Evolutionary conservation across 2,329 filamentous ascomycete genomes (phyloP).

Genomic region (Alternaria sp.): DNA sequence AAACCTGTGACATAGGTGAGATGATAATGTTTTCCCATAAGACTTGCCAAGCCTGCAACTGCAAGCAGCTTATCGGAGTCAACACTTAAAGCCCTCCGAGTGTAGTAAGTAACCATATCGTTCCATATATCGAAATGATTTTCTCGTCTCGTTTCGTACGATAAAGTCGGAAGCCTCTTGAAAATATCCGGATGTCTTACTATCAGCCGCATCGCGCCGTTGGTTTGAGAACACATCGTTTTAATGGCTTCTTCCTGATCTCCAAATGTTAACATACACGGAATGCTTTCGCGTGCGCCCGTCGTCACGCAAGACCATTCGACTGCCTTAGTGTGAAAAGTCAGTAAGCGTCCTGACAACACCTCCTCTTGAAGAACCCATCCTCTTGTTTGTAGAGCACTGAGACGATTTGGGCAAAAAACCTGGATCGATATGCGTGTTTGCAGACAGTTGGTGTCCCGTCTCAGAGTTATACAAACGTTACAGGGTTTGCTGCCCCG

Average conservation of each 20-base stretch:
- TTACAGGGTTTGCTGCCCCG: neutral
- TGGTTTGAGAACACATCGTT: neutral
- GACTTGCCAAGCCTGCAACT: neutral
- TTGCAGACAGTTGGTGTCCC: rapidly evolving
- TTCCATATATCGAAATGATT: neutral
- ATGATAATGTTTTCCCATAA: neutral
- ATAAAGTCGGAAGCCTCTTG: neutral
- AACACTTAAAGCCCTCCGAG: neutral
- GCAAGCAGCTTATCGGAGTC: neutral
- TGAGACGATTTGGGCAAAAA: rapidly evolving
- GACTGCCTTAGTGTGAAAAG: neutral
- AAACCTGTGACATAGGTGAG: neutral
- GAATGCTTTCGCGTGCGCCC: rapidly evolving
- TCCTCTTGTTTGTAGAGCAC: neutral
- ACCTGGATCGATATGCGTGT: neutral
- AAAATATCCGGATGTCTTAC: neutral
- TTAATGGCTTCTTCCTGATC: neutral
- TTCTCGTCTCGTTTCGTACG: no score
- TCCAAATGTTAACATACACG: neutral
- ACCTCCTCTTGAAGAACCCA: neutral
- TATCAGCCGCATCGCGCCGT: neutral
- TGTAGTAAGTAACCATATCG: neutral
- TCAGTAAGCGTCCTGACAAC: neutral
- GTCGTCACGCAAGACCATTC: neutral
- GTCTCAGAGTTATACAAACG: no score